phyloP scores from a whole-genome alignment of 305 asterid species.

The Stenogyne calaminthoides region DNA sequence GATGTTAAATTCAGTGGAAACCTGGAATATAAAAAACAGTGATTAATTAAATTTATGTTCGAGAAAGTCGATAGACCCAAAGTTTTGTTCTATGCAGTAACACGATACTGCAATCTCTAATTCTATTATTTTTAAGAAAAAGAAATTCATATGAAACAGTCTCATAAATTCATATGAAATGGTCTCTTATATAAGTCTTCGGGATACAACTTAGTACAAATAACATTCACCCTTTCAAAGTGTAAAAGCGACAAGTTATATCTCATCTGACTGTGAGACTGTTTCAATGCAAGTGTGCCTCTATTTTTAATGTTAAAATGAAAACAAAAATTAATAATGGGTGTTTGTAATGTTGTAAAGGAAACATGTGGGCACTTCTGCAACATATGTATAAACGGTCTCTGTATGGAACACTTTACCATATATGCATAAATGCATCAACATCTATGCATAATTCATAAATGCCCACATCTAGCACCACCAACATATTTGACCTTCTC shows the following conservation, averaged over 20 bases:
- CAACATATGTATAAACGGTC: conserved; percentile 34
- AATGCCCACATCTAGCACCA: conserved; percentile 5
- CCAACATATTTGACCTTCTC: conserved; percentile 12
- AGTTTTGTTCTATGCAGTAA: conserved; percentile 21
- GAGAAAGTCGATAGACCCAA: conserved; percentile 53
- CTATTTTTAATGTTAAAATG: not conserved
- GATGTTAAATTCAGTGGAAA: not conserved
- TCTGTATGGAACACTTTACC: conserved; percentile 24
- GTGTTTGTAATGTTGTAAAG: conserved; percentile 33
- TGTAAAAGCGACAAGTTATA: no score
- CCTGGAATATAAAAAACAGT: conserved; percentile 15
- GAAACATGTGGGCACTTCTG: conserved; percentile 54
- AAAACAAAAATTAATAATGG: not conserved
- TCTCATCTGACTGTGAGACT: no score
- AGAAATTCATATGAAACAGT: not conserved
- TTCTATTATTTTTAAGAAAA: not conserved
- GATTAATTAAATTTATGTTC: conserved; percentile 30
- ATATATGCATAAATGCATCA: conserved; percentile 27
- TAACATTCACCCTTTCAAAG: no score
- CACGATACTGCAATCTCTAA: conserved; percentile 20
- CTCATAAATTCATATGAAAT: no score
- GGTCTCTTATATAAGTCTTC: no score
- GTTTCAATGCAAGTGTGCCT: no score
- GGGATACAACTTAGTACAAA: no score
- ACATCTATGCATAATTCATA: not conserved